A percentile compares a stretch with the other conserved stretches of the same genome.
Evolutionary conservation across 768 basidiomycete species (phyloP).

Genomic region (Ramaria sp.): DNA sequence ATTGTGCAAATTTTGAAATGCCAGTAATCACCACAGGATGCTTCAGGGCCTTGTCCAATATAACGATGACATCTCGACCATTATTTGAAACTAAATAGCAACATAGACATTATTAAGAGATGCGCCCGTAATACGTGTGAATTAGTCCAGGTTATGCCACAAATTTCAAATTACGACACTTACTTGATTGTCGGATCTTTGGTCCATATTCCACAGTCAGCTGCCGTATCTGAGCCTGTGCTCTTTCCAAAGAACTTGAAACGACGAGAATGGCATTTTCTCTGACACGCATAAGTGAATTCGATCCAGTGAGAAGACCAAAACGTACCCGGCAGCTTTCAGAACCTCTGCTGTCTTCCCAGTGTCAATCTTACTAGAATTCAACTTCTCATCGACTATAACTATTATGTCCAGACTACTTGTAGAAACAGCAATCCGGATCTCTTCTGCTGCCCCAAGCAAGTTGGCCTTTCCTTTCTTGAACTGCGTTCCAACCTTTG

Average conservation of each 20-base stretch:
- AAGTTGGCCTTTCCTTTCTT: constrained; percentile 12
- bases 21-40: constrained; percentile 15
- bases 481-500: constrained; percentile 14
- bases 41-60: constrained; percentile 15
- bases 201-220: neutral
- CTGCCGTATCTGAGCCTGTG: constrained; percentile 5
- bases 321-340: constrained; percentile 13
- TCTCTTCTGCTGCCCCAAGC: constrained; percentile 11
- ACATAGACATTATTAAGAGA: too few species aligned
- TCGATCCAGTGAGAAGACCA: too few species aligned
- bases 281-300: neutral
- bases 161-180: neutral
- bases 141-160: too few species aligned
- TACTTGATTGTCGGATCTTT: constrained; percentile 1
- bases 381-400: constrained; percentile 13
- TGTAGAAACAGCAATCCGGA: constrained; percentile 8
- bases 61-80: constrained; percentile 12
- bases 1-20: constrained; percentile 12
- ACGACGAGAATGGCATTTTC: constrained; percentile 14
- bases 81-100: constrained; percentile 6
- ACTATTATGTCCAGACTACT: constrained; percentile 12
- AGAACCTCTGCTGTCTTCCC: constrained; percentile 13
- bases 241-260: constrained; percentile 12
- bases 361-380: constrained; percentile 1
- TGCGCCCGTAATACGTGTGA: too few species aligned